Evolutionary conservation across 441 rosid species (phyloP).

Genomic region (Erodium trifolium): DNA sequence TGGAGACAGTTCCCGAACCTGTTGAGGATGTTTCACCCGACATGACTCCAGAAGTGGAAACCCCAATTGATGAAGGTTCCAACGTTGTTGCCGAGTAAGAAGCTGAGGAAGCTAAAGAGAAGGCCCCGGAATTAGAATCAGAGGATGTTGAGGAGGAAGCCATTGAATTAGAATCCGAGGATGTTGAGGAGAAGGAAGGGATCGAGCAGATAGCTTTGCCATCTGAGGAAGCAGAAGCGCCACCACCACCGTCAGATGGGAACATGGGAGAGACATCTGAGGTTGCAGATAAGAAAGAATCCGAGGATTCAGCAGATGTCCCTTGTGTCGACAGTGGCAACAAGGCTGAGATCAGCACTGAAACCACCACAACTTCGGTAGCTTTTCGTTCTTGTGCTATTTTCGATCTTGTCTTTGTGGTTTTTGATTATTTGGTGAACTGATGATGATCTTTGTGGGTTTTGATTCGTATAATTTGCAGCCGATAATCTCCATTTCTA

Average conservation of each 20-base stretch:
- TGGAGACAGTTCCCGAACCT: conserved; percentile 18
- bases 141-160: background rate
- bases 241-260: conserved; percentile 10
- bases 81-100: conserved; percentile 15
- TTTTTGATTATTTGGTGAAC: background rate
- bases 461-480: conserved; percentile 17
- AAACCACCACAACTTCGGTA: conserved; percentile 30
- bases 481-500: conserved; percentile 30
- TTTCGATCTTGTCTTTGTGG: background rate
- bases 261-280: conserved; percentile 18
- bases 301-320: conserved; percentile 16
- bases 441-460: background rate
- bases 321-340: conserved; percentile 19
- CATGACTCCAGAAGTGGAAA: conserved; percentile 15
- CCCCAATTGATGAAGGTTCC: conserved; percentile 13
- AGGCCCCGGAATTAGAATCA: conserved; percentile 5
- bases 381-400: conserved; percentile 2
- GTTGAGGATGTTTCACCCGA: conserved; percentile 15
- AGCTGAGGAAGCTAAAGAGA: background rate
- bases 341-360: conserved; percentile 19
- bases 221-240: conserved; percentile 12
- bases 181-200: conserved; percentile 15
- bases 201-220: background rate
- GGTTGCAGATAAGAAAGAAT: conserved; percentile 7
- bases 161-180: conserved; percentile 14